Evolutionary conservation across 768 basidiomycete genomes (phyloP), one percentile per base, ranked within the genome.

Genomic region (Russula emetica): DNA sequence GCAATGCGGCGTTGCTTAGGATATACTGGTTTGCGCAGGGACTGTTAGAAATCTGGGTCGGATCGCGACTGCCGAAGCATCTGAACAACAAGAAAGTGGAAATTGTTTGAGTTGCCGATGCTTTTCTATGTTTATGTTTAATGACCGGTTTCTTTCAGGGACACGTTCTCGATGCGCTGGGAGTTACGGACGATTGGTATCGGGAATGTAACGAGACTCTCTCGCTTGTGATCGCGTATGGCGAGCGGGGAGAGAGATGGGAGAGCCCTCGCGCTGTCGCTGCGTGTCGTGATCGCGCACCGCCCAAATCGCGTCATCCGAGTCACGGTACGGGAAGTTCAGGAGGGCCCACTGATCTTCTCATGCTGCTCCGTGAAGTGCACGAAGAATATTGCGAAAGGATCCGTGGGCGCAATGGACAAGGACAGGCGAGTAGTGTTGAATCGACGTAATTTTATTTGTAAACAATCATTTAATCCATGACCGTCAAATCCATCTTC

Each of bases 201-300:
- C 57, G 30, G 14, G 62, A 59, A 22, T 64, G 66, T 32, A 58
- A 64, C 24, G 62, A 66, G 51, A 66, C 66, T 24, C 58, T 64
- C 4, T 59, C 62, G 1, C 58, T 64, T 28, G 57, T 49, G 24
- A 42, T 64, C 16, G 58, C 62, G 47, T 66, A 66, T 44, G 66
- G 62, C 11, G 45, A 58, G 22, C 53, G 49, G 16, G 66, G 66
- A 1, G 42, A 58, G 42, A 42, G 62, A 30, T 44, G n/a, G 24
- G 62, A 66, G 49, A 55, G 64, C 28, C 26, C 62, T 28, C 63
- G 58, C 7, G 54, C 49, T 14, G 54, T 66, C 13, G 62, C 45
- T 1, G 66, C 66, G 13, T 55, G 40, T 55, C 57, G 58, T 3
- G 66, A 66, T 42, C 56, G 62, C 45, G 34, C 62, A 14, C 36